These are phyloP conservation scores for Artomyces pyxidatus DNA, from an alignment of 768 basidiomycete species.

Conservation along the genomic window DNA sequence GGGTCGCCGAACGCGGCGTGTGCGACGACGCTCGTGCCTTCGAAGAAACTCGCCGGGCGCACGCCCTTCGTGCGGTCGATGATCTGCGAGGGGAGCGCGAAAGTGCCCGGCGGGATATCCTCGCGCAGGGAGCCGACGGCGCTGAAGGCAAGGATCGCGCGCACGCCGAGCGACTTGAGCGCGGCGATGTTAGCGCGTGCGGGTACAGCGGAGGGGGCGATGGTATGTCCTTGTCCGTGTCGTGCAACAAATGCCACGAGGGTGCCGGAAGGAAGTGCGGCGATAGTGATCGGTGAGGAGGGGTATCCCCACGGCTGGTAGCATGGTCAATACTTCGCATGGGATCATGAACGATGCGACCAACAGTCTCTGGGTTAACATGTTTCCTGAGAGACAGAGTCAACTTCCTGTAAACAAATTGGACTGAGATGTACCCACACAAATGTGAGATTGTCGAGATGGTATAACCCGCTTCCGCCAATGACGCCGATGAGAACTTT, in stretches of 20 bases:
- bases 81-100: conserved; percentile 83
- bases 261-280: conserved; percentile 72
- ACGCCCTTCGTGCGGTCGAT: conserved; percentile 96
- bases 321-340: not conserved
- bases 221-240: conserved; percentile 76
- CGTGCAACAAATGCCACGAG: conserved; percentile 86
- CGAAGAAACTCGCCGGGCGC: conserved; percentile 84
- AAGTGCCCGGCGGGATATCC: conserved; percentile 85
- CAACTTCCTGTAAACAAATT: no score
- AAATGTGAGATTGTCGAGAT: conserved; percentile 83
- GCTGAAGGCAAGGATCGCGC: conserved; percentile 86
- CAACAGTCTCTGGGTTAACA: conserved; percentile 75
- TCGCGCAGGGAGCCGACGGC: conserved; percentile 94
- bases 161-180: conserved; percentile 84
- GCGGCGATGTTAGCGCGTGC: conserved; percentile 91
- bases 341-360: conserved; percentile 16
- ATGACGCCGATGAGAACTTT: conserved; percentile 82
- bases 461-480: conserved; percentile 88
- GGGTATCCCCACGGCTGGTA: conserved; percentile 88
- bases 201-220: conserved; percentile 77
- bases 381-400: no score
- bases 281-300: conserved; percentile 88
- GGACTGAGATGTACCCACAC: conserved; percentile 74
- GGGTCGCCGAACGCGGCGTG: conserved; percentile 95
- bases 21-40: conserved; percentile 73